Evolutionary conservation across 768 basidiomycete species (phyloP), one percentile per base, ranked within the genome.

Genomic region (Psilocybe cyanescens): DNA sequence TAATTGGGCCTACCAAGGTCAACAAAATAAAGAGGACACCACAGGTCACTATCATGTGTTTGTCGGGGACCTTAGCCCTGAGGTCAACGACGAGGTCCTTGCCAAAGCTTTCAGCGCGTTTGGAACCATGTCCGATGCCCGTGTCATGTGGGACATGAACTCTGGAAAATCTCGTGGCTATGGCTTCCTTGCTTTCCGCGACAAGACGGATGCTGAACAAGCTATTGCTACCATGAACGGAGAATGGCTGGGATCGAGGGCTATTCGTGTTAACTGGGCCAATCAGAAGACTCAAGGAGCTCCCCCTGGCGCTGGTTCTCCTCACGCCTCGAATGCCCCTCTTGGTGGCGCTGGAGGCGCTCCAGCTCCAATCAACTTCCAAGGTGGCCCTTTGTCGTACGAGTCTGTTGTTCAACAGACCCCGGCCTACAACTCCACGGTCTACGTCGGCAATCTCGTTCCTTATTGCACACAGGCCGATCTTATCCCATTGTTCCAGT

Each of bases 111-210:
- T 99, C 82, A 89, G 87, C 69, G 97, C 97, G 41, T 99, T 99
- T 74, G 96, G 95, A 33, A 92, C 91, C 63, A 84, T 99, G 78
- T 96, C 94, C 55, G 97, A 99, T 76, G 97, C 97, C 53, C 88
- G 97, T 35, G 97, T 99, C 62, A 99, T 99, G 97, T 99, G 97
- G 97, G 97, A 99, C 75, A 98, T 99, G 95, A 97, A 96, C 79
- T 97, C 96, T 56, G 97, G 97, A 63, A 98, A 99, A 81, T 94
- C 91, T 71, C 91, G 97, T 70, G 97, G 97, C 45, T 98, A 99
- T 72, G 96, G 97, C 54, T 99, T 99, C 85, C 86, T 99, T 65
- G 96, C 97, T 2, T 99, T 98, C 86, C 86, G 97, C 70, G 97
- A 99, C 82, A 96, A 97, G 79, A 94, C 97, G 55, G 97, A 99